Evolutionary conservation across 495 filamentous ascomycete species (phyloP), one percentile per base, ranked within the genome.

Genomic region (Oidiodendron maius): DNA sequence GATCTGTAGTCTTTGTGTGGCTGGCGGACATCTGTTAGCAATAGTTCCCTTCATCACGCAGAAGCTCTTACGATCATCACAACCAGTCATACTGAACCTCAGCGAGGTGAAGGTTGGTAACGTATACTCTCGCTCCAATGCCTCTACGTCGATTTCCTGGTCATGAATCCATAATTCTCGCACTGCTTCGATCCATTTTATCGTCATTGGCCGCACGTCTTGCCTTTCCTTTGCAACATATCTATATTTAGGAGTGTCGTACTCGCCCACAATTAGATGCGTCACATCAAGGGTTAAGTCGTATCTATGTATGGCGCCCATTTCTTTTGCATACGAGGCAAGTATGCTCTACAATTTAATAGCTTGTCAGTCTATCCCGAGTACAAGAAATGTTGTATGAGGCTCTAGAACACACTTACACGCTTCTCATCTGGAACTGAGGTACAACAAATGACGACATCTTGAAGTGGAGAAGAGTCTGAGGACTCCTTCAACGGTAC

Each of bases 221-320:
- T 82, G 75, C 23, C 93, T 77, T 61, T 91, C 86, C 52, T 81
- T 89, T 18, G 93, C 93, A 58, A 96, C 91, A 67, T 93, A 96
- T 59, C 82, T 84, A 71, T 98, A 98, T 64, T 98, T 98, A 12
- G 83, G 78, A 0, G 91, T 96, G 55, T 88, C 76, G 47, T 84
- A 83, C 49, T 86, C 83, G 58, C 90, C 93, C 53, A 95, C 87
- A 54, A 98, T 79, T 23, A 98, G 77, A 69, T 98, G 93, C 2
- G 93, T 98, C 50, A 95, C 89, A 62, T 96, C 89, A 38, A 86
- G 86, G 25, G 93, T 97, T n/a, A 98, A 82, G 64, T 97, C 89
- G 59, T 86, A 81, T 49, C 84, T 83, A 70, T 91, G 85, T 48
- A 74, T 67, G 24, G 91, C 93, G 50, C 93, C 93, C 77, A 98